Evolutionary conservation across 2,329 filamentous ascomycete species (phyloP), one percentile per base, ranked within the genome.

Genomic region (Hymenoscyphus albidus): DNA sequence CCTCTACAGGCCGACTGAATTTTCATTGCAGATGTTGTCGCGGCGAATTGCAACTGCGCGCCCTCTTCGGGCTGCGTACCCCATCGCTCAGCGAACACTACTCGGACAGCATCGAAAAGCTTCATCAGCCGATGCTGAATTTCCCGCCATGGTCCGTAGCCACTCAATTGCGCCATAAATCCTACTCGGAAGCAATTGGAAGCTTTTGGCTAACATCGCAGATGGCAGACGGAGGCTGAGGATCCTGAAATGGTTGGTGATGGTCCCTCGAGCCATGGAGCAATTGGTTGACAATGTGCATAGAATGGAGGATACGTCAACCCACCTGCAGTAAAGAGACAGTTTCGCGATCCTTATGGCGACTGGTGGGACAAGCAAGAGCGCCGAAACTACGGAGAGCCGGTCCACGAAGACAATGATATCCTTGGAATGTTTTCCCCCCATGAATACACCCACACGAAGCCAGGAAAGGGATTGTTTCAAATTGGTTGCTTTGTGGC

Each of bases 281-380:
- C 56, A 62, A 31, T 56, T 59, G 35, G 64, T 63, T 71, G 58
- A 71, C 51, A 18, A 13, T 14, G 14, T 57, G 51, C 39, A 64
- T 44, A 93, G 90, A 96, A 93, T 78, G 92, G 91, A 75, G 90
- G 89, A 78, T 95, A 92, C 78, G 84, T 91, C 75, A 92, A 93
- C 80, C 90, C 91, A 65, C 86, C 88, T 14, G 80, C 83, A 62
- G 81, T 94, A 79, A 97, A 97, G 84, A 90, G 94, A 72, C 89
- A 93, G 78, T 91, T 92, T 81, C 92, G 95, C 77, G 95, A 98
- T 78, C 95, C 96, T 42, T 86, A 98, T 77, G 94, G 80, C 76
- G 88, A 92, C 76, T 99, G 93, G 92, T 98, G 93, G 92, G 94
- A 99, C 80, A 90, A 93, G 78, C 95, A 99, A 81, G 95, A 98